These are phyloP conservation scores for Salix koriyanagi DNA, from an alignment of 345 rosid genomes.

Conservation along the genomic window DNA sequence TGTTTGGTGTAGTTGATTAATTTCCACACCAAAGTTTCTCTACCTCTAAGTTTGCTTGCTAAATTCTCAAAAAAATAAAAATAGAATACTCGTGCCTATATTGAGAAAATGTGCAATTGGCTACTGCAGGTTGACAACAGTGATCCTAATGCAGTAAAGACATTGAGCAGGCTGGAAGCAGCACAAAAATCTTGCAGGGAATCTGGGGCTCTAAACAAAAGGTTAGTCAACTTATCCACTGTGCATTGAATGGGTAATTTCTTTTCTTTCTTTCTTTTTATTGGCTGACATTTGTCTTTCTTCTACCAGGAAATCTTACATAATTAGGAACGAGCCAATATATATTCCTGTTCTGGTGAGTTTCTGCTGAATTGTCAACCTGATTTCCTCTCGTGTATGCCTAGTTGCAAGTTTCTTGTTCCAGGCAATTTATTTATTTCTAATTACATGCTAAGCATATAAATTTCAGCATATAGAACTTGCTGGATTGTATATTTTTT, in stretches of 20 bases:
- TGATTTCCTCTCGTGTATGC: background rate
- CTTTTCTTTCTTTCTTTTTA: background rate
- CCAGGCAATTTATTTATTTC: background rate
- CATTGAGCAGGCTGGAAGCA: slow-evolving; percentile 57
- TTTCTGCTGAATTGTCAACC: background rate
- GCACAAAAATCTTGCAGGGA: slow-evolving; percentile 58
- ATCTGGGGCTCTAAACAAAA: slow-evolving; percentile 50
- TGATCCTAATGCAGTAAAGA: slow-evolving; percentile 68
- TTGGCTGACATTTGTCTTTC: background rate
- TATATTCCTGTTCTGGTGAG: slow-evolving; percentile 33
- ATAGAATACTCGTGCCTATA: background rate
- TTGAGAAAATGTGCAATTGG: slow-evolving; percentile 4
- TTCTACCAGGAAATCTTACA: slow-evolving; percentile 50
- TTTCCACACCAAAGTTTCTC: no score
- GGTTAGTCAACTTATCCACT: slow-evolving; percentile 33
- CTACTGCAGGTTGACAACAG: slow-evolving; percentile 52
- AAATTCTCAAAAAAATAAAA: background rate
- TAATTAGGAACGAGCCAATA: slow-evolving; percentile 21
- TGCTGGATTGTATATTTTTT: background rate
- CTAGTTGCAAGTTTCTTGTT: background rate
- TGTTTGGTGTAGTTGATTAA: background rate
- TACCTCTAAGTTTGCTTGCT: background rate
- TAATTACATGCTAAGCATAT: background rate
- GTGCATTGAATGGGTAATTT: background rate
- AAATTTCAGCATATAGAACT: background rate